phyloP scores from a whole-genome alignment of 1,284 basidiomycete genomes.

The Trichosporon coremiiforme region DNA sequence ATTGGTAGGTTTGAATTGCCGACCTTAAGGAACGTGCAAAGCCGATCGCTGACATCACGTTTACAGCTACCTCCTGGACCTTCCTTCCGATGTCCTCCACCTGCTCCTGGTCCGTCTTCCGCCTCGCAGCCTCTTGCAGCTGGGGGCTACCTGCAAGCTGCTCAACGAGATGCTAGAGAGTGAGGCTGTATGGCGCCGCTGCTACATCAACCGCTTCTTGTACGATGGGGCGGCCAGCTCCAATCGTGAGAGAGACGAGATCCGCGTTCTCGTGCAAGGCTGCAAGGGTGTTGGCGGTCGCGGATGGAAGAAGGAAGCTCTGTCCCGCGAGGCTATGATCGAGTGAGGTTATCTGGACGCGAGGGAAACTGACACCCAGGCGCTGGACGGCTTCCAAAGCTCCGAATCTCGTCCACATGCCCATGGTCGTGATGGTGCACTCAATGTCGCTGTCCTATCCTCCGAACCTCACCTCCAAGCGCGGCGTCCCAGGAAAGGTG shows the following conservation, averaged over 20 bases:
- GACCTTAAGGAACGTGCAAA: slow-evolving; percentile 25
- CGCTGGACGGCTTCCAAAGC: slow-evolving; percentile 49
- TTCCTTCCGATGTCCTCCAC: slow-evolving; percentile 50
- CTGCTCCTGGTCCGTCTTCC: slow-evolving; percentile 45
- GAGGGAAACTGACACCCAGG: slow-evolving; percentile 29
- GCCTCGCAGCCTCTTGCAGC: slow-evolving; percentile 42
- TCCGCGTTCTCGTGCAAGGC: slow-evolving; percentile 36
- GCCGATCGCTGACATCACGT: slow-evolving; percentile 15
- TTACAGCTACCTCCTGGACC: slow-evolving; percentile 43
- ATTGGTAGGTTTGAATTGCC: slow-evolving; percentile 33
- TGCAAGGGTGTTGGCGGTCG: slow-evolving; percentile 29
- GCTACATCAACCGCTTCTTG: slow-evolving; percentile 51
- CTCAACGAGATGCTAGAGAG: slow-evolving; percentile 40
- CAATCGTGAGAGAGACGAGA: slow-evolving; percentile 32
- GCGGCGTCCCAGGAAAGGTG: slow-evolving; percentile 42
- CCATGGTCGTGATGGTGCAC: slow-evolving; percentile 43
- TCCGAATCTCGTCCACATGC: slow-evolving; percentile 42
- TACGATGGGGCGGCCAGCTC: slow-evolving; percentile 36
- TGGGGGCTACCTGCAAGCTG: slow-evolving; percentile 42
- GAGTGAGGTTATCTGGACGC: slow-evolving; percentile 38
- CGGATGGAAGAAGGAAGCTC: slow-evolving; percentile 31
- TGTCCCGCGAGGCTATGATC: slow-evolving; percentile 49
- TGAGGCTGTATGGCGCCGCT: slow-evolving; percentile 50
- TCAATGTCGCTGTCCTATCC: slow-evolving; percentile 51
- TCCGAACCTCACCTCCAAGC: slow-evolving; percentile 22